Evolutionary conservation across 805 yeast species (phyloP), one percentile per base, ranked within the genome.

Genomic region (Kockiozyma suomiensis): DNA sequence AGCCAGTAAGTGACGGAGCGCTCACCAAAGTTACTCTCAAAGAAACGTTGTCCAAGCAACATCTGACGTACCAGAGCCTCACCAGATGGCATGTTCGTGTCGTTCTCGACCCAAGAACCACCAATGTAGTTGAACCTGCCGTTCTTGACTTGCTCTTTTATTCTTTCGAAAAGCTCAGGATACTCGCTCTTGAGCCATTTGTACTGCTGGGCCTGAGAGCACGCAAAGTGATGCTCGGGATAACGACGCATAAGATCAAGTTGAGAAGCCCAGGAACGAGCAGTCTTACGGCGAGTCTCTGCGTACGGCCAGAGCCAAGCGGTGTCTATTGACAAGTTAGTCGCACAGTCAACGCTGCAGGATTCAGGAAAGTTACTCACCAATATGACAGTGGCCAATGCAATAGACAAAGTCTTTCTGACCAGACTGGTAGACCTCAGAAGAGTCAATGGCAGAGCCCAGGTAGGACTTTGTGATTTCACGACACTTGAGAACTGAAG

Each of bases 221-320:
- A 97, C 19, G 86, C 97, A 75, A 93, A 93, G 23, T 85, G 85
- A 71, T 90, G 92, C 76, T 94, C 99, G 0, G 98, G 97, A 68
- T 90, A 93, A 67, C 84, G 79, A 56, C 90, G 93, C 70, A 94
- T 83, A 50, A 94, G 74, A 56, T 90, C 86, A 53, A 93, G 77
- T 76, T 93, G 99, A 8, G 97, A 84, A 0, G 97, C 86, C 98
- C 98, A 93, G 4, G 97, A 90, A 66, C 99, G 81, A 1, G 92
- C 97, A 56, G 93, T 84, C 71, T 93, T 93, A 54, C 98, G 82
- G 68, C 88, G 86, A 1, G 98, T 90, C 72, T 94, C 97, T 1
- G 96, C 97, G 78, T 87, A 93, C n/a, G 97, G 98, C 99, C 99
- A 93, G 59, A 91, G 79, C 99, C 99, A 93, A 15, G 98, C 98